Conservation (phyloP, 441 rosid species). For the Viola pubescens region DNA sequence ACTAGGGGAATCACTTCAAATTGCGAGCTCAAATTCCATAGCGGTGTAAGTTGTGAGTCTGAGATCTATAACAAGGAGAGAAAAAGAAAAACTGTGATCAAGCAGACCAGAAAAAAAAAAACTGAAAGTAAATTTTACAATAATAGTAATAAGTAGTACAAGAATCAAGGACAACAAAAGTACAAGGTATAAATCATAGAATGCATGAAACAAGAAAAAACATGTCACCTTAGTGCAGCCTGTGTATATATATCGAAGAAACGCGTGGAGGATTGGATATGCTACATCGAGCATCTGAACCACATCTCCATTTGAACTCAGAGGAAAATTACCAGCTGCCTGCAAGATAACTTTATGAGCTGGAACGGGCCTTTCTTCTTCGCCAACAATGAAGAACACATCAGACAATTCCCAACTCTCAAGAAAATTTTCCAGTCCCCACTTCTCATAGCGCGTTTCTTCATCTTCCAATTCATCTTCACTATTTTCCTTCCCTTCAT, state of each 20-base stretch:
- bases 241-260: conserved; percentile 73
- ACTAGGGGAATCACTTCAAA: conserved; percentile 69
- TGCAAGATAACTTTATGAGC: conserved; percentile 86
- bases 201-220: neutral
- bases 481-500: conserved; percentile 36
- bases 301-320: conserved; percentile 39
- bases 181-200: neutral
- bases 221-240: conserved; percentile 73
- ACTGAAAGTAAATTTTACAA: neutral
- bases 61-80: conserved; percentile 43
- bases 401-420: conserved; percentile 84
- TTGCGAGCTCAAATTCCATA: conserved; percentile 49
- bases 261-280: conserved; percentile 63
- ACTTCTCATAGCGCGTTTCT: conserved; percentile 39
- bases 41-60: conserved; percentile 55
- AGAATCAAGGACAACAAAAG: neutral
- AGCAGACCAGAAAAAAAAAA: conserved; percentile 5
- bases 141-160: neutral
- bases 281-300: conserved; percentile 41
- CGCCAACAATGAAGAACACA: conserved; percentile 57
- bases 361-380: conserved; percentile 58
- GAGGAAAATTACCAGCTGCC: conserved; percentile 64
- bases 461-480: conserved; percentile 47
- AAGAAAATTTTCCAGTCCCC: conserved; percentile 79
- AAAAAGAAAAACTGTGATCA: conserved; percentile 2